Conservation (phyloP, 139 green algal genomes). For the Nannochloris sp. region DNA sequence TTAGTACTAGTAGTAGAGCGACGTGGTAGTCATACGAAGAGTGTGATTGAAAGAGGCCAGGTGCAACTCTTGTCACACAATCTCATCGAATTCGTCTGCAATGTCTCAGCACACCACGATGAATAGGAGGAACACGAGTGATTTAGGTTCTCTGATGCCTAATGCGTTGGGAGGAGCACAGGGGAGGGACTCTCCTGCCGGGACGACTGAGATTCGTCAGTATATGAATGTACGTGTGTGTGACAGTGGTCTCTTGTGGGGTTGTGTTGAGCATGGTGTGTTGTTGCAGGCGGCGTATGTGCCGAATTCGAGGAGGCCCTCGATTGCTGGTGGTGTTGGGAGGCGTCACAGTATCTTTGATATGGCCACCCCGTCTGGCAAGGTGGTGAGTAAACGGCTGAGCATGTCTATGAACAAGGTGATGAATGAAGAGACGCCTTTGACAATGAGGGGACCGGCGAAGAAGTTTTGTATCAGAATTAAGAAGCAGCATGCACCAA, state of each 20-base stretch:
- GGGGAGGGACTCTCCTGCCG: too few relatives aligned
- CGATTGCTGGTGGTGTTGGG: neutral
- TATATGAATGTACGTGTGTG: constrained; percentile 14
- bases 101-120: too few relatives aligned
- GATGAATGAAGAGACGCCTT: neutral
- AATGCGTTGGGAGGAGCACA: too few relatives aligned
- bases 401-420: neutral
- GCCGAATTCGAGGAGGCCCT: neutral
- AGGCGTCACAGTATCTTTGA: neutral
- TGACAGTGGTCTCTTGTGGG: neutral
- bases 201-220: constrained; percentile 9
- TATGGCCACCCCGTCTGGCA: neutral
- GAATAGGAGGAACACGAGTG: too few relatives aligned
- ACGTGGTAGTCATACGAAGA: too few relatives aligned
- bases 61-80: too few relatives aligned
- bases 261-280: neutral
- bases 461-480: constrained; percentile 10
- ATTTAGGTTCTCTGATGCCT: too few relatives aligned
- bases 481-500: constrained; percentile 5
- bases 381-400: neutral
- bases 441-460: neutral
- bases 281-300: neutral
- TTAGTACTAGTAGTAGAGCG: too few relatives aligned
- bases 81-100: too few relatives aligned
- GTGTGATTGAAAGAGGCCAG: too few relatives aligned